A percentile compares a stretch with the other conserved stretches of the same genome.
phyloP scores from a whole-genome alignment of 2,329 filamentous ascomycete species.

The Dactylonectria macrodidyma region DNA sequence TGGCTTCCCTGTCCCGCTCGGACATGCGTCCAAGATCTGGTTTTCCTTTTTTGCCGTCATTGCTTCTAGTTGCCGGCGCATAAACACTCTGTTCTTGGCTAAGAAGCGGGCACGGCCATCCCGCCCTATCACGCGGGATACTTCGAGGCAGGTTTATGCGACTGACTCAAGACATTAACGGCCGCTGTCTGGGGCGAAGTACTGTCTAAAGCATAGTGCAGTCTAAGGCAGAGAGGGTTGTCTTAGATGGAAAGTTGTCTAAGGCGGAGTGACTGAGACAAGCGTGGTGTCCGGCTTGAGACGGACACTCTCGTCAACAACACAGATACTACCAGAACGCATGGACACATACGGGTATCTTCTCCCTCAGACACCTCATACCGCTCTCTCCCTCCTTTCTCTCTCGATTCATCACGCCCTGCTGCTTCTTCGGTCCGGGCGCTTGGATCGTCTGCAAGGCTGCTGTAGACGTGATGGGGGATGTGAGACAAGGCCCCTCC shows the following conservation, averaged over 20 bases:
- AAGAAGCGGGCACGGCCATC: constrained; percentile 13
- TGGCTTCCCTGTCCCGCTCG: constrained; percentile 6
- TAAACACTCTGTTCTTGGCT: neutral
- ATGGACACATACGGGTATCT: constrained; percentile 1
- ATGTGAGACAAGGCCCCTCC: constrained; percentile 44
- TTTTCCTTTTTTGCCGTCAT: neutral
- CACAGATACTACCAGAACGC: neutral
- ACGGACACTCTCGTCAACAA: neutral
- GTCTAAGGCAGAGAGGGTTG: too few relatives aligned
- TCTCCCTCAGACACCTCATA: neutral
- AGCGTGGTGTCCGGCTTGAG: neutral
- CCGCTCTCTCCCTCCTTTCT: constrained; percentile 1
- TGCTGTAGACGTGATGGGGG: constrained; percentile 37
- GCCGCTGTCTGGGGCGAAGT: neutral
- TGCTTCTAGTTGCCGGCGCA: constrained; percentile 12
- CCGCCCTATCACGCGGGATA: constrained; percentile 22
- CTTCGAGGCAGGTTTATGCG: constrained; percentile 5
- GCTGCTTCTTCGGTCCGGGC: constrained; percentile 12
- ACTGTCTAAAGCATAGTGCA: too few relatives aligned
- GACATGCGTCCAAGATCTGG: constrained; percentile 1
- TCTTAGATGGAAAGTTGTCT: neutral
- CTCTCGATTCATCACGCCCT: neutral
- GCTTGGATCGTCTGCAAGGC: constrained; percentile 45
- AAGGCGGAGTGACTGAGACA: constrained; percentile 7
- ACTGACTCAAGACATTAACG: constrained; percentile 10